phyloP scores from a whole-genome alignment of 352 stramenopile genomes.

The Thalassiosira mediterranea region DNA sequence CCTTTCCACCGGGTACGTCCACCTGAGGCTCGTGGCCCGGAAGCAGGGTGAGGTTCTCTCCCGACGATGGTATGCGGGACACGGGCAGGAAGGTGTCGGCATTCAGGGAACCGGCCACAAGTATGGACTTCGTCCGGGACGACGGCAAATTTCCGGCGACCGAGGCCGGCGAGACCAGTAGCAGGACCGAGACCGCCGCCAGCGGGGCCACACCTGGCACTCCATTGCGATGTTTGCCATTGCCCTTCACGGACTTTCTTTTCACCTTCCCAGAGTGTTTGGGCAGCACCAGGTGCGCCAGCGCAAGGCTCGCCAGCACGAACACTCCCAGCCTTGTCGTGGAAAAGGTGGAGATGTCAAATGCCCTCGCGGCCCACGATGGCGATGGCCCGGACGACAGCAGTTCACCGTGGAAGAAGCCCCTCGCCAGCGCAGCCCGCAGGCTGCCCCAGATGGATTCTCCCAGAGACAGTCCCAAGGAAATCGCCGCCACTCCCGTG shows the following conservation, averaged over 20 bases:
- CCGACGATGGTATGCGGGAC: conserved; percentile 56
- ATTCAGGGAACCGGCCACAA: conserved; percentile 80
- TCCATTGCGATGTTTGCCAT: neutral
- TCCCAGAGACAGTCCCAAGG: conserved; percentile 8
- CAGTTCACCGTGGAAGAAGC: neutral
- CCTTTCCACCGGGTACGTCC: conserved; percentile 79
- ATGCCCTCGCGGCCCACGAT: conserved; percentile 19
- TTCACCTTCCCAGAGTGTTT: conserved; percentile 3
- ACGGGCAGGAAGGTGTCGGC: conserved; percentile 78
- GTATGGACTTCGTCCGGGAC: conserved; percentile 36
- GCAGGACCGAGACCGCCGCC: neutral
- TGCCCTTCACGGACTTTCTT: neutral
- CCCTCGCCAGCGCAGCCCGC: neutral
- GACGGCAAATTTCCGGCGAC: neutral
- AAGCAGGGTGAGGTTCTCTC: conserved; percentile 79
- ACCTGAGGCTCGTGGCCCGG: conserved; percentile 32
- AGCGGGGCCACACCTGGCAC: neutral
- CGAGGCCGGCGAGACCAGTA: neutral
- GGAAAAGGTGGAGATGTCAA: conserved; percentile 31
- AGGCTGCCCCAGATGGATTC: neutral
- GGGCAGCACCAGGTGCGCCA: conserved; percentile 36
- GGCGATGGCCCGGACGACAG: neutral
- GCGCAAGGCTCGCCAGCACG: conserved; percentile 27
- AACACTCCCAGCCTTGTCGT: conserved; percentile 38
- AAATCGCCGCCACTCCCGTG: conserved; percentile 7